Conservation (phyloP, 108 stramenopile species). For the Stephanodiscus triporus region DNA sequence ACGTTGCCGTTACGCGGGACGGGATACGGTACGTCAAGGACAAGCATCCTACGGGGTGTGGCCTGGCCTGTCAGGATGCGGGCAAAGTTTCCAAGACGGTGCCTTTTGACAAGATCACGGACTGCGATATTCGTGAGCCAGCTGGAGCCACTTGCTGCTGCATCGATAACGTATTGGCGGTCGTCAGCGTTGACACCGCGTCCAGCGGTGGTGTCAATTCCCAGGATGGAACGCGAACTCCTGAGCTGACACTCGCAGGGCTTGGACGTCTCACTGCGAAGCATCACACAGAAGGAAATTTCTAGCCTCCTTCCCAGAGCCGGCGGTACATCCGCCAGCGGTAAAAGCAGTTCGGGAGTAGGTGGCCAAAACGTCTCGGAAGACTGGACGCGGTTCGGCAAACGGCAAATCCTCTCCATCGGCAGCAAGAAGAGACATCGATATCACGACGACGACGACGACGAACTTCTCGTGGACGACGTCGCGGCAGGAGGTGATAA, state of each 20-base stretch:
- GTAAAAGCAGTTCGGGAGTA: not conserved
- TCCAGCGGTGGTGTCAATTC: no score
- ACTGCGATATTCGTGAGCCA: slow-evolving; percentile 40
- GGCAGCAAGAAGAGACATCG: slow-evolving; percentile 52
- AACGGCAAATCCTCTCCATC: slow-evolving; percentile 54
- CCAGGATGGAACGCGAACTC: no score
- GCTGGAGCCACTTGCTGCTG: slow-evolving; percentile 21
- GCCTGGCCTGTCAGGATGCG: slow-evolving; percentile 28
- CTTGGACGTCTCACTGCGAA: no score
- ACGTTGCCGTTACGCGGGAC: slow-evolving; percentile 23
- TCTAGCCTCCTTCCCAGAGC: slow-evolving; percentile 7
- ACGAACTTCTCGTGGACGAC: slow-evolving; percentile 14
- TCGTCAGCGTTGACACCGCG: no score
- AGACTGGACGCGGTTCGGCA: slow-evolving; percentile 35
- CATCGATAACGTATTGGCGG: slow-evolving; percentile 21
- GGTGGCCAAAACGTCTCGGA: slow-evolving; percentile 6
- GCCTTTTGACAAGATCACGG: slow-evolving; percentile 46
- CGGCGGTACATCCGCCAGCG: not conserved
- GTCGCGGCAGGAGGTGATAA: slow-evolving; percentile 34
- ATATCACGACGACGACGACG: slow-evolving; percentile 39
- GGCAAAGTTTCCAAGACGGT: slow-evolving; percentile 41
- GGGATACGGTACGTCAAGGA: slow-evolving; percentile 47
- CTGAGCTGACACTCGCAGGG: no score
- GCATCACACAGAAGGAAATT: no score
- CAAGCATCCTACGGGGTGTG: slow-evolving; percentile 15